Conservation (phyloP, 2,329 filamentous ascomycete species). For the Cladosporium sp. region DNA sequence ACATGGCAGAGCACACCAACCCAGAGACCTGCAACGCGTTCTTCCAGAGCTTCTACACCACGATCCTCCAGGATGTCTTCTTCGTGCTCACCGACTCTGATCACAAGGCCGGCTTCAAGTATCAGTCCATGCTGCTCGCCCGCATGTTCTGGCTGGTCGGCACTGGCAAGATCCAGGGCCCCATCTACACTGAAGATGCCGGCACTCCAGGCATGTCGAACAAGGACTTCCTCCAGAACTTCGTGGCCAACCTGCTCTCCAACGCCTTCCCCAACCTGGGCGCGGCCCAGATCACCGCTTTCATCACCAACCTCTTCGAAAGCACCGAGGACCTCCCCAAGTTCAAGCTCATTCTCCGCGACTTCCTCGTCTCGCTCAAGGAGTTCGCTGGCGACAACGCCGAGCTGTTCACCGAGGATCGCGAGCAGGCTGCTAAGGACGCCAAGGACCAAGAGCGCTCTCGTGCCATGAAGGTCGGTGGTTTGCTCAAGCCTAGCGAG, state of each 20-base stretch:
- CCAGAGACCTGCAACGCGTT: conserved; percentile 84
- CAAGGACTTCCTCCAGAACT: conserved; percentile 84
- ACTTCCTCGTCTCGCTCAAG: conserved; percentile 96
- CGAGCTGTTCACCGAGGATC: conserved; percentile 89
- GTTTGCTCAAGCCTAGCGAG: conserved; percentile 95
- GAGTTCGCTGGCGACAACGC: conserved; percentile 96
- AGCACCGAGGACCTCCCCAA: conserved; percentile 86
- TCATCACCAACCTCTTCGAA: conserved; percentile 86
- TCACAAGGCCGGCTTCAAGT: conserved; percentile 99
- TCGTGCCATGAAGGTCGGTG: conserved; percentile 90
- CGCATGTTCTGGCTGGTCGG: conserved; percentile 97
- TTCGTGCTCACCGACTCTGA: conserved; percentile 97
- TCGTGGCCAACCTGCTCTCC: conserved; percentile 79
- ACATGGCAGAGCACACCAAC: conserved; percentile 87
- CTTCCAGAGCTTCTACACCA: conserved; percentile 96
- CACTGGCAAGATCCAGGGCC: conserved; percentile 84
- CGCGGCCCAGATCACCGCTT: conserved; percentile 77
- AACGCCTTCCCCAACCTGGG: conserved; percentile 91
- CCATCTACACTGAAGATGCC: conserved; percentile 83
- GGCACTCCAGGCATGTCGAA: conserved; percentile 82
- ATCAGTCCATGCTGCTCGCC: conserved; percentile 88
- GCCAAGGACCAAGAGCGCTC: conserved; percentile 87
- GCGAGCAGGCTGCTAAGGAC: conserved; percentile 85
- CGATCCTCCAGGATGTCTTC: conserved; percentile 96
- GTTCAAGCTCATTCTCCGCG: conserved; percentile 93